These are phyloP conservation scores for Coleophoma eucalyptorum DNA, from an alignment of 2,329 filamentous ascomycete genomes.

Conservation along the genomic window DNA sequence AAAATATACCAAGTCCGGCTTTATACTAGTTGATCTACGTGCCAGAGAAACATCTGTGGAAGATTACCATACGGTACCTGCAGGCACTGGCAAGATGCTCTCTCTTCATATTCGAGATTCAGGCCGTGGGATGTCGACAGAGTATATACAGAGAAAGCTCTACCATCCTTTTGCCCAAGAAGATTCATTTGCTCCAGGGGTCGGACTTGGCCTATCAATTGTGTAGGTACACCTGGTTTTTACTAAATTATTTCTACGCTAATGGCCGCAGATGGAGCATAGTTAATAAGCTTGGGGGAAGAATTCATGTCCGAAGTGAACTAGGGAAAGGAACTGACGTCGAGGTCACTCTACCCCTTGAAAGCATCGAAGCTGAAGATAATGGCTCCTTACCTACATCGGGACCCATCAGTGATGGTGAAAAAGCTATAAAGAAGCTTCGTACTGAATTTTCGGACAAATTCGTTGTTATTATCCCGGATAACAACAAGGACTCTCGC, in stretches of 20 bases:
- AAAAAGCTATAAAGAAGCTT: constrained; percentile 13
- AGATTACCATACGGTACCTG: neutral
- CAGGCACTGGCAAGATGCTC: constrained; percentile 4
- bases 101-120: constrained; percentile 52
- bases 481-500: neutral
- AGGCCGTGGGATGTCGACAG: constrained; percentile 57
- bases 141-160: constrained; percentile 52
- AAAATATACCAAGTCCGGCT: constrained; percentile 52
- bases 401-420: constrained; percentile 4
- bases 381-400: neutral
- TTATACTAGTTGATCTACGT: constrained; percentile 37
- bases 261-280: constrained; percentile 33
- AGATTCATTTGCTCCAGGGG: constrained; percentile 53
- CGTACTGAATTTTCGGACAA: constrained; percentile 10
- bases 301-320: constrained; percentile 53
- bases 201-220: constrained; percentile 59
- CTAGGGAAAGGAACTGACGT: constrained; percentile 51
- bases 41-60: constrained; percentile 20
- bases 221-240: constrained; percentile 39
- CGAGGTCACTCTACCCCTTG: constrained; percentile 38
- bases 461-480: constrained; percentile 11
- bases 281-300: constrained; percentile 54
- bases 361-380: constrained; percentile 4
- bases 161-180: constrained; percentile 61
- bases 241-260: too few relatives aligned